phyloP scores from a whole-genome alignment of 345 rosid species.

The Eucalyptus lansdowneana region DNA sequence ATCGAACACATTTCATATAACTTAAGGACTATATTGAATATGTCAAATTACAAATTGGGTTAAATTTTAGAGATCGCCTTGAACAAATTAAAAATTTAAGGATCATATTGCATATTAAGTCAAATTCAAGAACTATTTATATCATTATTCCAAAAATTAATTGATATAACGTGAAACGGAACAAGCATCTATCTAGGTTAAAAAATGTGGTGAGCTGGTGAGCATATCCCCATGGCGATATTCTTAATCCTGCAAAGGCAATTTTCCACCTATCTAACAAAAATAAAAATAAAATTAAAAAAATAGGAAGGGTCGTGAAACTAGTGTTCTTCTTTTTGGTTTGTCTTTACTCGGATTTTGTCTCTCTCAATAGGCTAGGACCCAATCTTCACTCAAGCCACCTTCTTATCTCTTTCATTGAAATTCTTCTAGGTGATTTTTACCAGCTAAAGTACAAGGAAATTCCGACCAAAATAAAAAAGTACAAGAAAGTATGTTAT shows the following conservation, averaged over 20 bases:
- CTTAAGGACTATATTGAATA: no score
- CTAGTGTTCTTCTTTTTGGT: not conserved
- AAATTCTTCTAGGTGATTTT: not conserved
- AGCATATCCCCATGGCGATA: not conserved
- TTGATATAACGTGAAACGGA: no score
- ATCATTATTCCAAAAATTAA: no score
- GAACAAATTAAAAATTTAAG: no score
- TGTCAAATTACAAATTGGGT: no score
- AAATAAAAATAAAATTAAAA: not conserved
- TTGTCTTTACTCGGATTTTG: not conserved
- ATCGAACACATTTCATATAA: rapidly evolving
- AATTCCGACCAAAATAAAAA: not conserved
- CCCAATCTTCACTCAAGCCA: not conserved
- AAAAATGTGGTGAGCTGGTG: not conserved
- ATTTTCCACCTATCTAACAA: not conserved
- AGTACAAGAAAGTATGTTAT: not conserved
- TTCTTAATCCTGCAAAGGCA: not conserved
- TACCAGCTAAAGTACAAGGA: not conserved
- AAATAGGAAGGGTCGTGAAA: not conserved
- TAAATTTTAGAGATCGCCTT: no score
- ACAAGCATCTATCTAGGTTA: not conserved
- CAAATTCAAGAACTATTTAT: no score
- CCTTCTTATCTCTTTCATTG: not conserved
- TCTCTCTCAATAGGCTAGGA: not conserved
- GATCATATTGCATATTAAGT: not conserved